Conservation (phyloP, 2,329 filamentous ascomycete species). For the Epichloe festucae region DNA sequence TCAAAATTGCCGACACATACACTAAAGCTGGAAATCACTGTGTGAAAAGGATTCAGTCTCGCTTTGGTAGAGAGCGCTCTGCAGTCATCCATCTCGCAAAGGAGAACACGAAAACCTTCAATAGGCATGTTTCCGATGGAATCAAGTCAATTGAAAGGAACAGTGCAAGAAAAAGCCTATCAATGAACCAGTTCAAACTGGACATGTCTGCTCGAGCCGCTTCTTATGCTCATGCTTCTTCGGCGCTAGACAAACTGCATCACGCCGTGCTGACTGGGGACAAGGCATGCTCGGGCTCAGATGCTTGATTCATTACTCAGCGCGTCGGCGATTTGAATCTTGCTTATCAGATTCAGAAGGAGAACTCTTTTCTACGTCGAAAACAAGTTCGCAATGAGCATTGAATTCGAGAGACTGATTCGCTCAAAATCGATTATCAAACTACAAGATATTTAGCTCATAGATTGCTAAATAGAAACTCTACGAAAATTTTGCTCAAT, state of each 20-base stretch:
- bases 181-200: background rate
- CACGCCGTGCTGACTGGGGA: background rate
- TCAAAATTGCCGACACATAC: conserved; percentile 2
- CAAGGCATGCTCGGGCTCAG: too few relatives aligned
- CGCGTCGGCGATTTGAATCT: background rate
- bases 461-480: background rate
- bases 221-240: background rate
- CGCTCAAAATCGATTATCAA: background rate
- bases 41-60: conserved; percentile 5
- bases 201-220: background rate
- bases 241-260: background rate
- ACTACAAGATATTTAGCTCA: background rate
- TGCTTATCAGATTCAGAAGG: background rate
- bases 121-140: background rate
- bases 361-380: background rate
- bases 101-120: background rate
- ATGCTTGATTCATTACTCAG: background rate
- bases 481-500: background rate
- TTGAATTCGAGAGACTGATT: background rate
- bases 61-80: conserved; percentile 2
- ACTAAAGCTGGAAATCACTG: conserved; percentile 3
- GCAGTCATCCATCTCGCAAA: background rate
- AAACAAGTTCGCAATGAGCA: background rate
- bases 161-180: background rate
- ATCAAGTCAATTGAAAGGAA: background rate